These are phyloP conservation scores for Phytophthora macrochlamydospora DNA, from an alignment of 352 stramenopile species.

Conservation along the genomic window DNA sequence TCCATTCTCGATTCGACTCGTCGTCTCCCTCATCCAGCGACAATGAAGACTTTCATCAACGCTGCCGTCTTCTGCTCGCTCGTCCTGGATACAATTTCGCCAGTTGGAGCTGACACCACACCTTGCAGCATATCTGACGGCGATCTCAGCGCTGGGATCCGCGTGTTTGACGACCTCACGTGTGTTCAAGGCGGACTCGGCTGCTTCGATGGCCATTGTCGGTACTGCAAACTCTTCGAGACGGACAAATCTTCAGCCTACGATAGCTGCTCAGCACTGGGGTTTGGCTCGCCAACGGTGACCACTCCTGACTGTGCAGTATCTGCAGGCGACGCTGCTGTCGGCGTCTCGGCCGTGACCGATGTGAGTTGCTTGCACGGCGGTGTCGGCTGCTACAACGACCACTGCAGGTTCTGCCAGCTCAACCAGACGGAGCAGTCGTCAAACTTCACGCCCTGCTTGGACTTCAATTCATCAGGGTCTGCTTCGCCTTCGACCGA, in stretches of 20 bases:
- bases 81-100: no score
- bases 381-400: conserved; percentile 44
- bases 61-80: no score
- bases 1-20: no score
- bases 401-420: conserved; percentile 54
- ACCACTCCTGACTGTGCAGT: conserved; percentile 27
- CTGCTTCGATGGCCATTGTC: conserved; percentile 40
- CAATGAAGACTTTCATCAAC: no score
- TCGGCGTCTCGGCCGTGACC: conserved; percentile 33
- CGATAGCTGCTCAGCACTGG: conserved; percentile 38
- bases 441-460: conserved; percentile 21
- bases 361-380: conserved; percentile 36
- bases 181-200: conserved; percentile 39
- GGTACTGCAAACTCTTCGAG: conserved; percentile 44
- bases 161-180: conserved; percentile 29
- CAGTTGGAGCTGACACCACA: no score
- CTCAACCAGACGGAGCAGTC: conserved; percentile 34
- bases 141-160: conserved; percentile 37
- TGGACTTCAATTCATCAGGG: conserved; percentile 14
- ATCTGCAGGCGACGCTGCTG: conserved; percentile 26
- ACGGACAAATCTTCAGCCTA: conserved; percentile 35
- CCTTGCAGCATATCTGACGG: conserved; percentile 24
- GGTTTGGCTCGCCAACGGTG: conserved; percentile 24
- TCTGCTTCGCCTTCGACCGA: conserved; percentile 5
- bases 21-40: no score